Conservation (phyloP, 2,329 filamentous ascomycete genomes). For the Sporothrix dimorphospora region DNA sequence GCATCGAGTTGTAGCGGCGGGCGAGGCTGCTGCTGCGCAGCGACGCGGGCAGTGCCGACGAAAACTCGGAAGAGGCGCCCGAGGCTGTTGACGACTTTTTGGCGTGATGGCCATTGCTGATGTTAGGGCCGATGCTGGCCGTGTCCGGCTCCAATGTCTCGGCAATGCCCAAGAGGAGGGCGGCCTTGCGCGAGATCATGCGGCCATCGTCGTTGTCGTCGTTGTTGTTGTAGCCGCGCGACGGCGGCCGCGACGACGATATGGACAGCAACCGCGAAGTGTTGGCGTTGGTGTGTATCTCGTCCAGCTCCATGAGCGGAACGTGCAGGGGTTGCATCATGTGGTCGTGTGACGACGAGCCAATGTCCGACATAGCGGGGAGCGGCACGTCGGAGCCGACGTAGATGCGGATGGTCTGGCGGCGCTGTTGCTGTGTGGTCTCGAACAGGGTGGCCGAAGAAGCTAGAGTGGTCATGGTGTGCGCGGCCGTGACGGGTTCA, state of each 20-base stretch:
- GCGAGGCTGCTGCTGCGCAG: neutral
- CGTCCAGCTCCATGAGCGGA: conserved; percentile 10
- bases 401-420: conserved; percentile 33
- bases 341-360: neutral
- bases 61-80: neutral
- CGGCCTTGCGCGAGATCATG: conserved; percentile 36
- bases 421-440: conserved; percentile 4
- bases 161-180: conserved; percentile 32
- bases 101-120: neutral
- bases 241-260: conserved; percentile 21
- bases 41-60: neutral
- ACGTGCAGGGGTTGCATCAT: conserved; percentile 16
- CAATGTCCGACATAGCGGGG: neutral
- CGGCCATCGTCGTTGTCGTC: conserved; percentile 35
- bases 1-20: conserved; percentile 31
- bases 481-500: conserved; percentile 13
- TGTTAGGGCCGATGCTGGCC: neutral
- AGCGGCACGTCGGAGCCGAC: conserved; percentile 27
- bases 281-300: neutral
- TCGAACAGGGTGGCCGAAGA: conserved; percentile 15
- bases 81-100: neutral
- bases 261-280: conserved; percentile 15
- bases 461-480: conserved; percentile 1
- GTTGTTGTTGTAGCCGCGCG: conserved; percentile 14
- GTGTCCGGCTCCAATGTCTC: conserved; percentile 26